Conservation (phyloP, 2,329 filamentous ascomycete genomes). For the Leptographium procerum region DNA sequence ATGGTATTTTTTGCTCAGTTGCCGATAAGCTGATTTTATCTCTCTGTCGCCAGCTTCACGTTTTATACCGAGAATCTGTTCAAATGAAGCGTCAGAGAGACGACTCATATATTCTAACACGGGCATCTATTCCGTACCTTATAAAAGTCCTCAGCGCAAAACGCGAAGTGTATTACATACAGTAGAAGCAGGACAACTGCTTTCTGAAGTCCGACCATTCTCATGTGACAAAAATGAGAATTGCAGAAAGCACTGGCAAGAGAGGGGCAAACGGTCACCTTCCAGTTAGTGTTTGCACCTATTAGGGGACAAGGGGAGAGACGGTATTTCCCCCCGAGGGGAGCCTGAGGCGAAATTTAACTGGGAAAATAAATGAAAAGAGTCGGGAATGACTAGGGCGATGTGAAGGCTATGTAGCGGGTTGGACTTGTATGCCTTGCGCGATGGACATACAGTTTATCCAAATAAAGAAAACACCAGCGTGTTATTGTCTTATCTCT, state of each 20-base stretch:
- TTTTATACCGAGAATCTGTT: conserved; percentile 65
- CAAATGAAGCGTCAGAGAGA: conserved; percentile 1
- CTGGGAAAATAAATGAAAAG: not conserved
- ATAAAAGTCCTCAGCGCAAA: conserved; percentile 65
- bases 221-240: not conserved
- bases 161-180: conserved; percentile 39
- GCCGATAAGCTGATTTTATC: conserved; percentile 87
- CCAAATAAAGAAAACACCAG: conserved; percentile 12
- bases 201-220: conserved; percentile 2
- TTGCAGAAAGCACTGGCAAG: no score
- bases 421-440: not conserved
- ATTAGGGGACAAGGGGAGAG: not conserved
- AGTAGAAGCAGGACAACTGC: conserved; percentile 35
- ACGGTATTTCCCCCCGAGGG: not conserved
- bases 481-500: conserved; percentile 11
- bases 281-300: no score
- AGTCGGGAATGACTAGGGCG: not conserved
- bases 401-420: not conserved
- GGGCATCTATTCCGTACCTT: conserved; percentile 39
- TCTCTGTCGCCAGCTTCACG: conserved; percentile 73
- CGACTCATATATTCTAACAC: not conserved
- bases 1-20: conserved; percentile 88
- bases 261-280: not conserved
- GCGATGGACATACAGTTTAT: not conserved
- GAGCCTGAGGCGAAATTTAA: not conserved